Evolutionary conservation across 441 rosid genomes (phyloP), one percentile per base, ranked within the genome.

Genomic region (Adansonia rubrostipa): DNA sequence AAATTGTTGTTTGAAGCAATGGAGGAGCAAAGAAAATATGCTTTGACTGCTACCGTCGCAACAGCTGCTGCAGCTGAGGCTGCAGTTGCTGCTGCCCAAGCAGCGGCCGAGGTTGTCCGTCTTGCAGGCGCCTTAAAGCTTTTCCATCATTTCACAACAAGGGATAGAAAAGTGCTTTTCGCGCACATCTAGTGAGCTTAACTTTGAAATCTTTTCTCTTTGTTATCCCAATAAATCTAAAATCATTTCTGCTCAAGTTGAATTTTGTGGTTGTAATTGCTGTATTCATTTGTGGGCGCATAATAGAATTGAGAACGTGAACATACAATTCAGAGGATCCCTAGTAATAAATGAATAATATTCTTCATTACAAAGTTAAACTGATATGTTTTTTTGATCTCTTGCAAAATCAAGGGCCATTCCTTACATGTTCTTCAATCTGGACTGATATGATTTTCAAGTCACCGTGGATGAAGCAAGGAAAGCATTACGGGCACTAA

Each of bases 21-120:
- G n/a, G 89, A 89, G 74, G 91, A 89, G 71, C 97, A 96, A 74
- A 93, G 93, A 70, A 89, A 87, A 53, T 91, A 87, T 77, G 95
- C 97, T 19, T 67, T 96, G 82, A 88, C 86, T 51, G 97, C 92
- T 67, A 98, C 99, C 58, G 80, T 91, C 50, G 96, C 96, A 19
- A 95, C 99, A 0, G 96, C 94, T 0, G 98, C 93, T 3, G 99
- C 98, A 20, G 97, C 97, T 0, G 94, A 95, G 84, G 98, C 97
- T 1, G 99, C 98, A 0, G 90, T 95, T 77, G 93, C 93, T 45
- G 95, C 97, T 0, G 97, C 97, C 40, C 86, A 84, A n/a, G 97
- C 97, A 0, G 99, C 98, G 0, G 98, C 97, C 22, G 96, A 92
- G 84, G 92, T 93, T 78, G 97, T 95, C 61, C 84, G 91, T 9